Base-by-base conservation (phyloP, 306 rosid species). In the Dalbergia cultrata region DNA sequence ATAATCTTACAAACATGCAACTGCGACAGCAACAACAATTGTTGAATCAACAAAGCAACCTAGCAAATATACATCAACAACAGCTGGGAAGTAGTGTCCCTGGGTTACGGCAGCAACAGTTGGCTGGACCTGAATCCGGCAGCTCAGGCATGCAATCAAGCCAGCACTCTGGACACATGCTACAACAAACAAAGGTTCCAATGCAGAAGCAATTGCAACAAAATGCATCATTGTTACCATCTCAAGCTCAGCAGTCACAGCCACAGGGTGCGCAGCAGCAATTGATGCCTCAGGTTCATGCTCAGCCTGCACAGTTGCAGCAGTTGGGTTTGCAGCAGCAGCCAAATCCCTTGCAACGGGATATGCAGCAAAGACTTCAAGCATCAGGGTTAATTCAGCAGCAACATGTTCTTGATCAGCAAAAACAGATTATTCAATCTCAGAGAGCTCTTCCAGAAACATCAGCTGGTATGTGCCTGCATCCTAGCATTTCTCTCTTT, bases 311-410 rank as follows among this genome's bases (percentile, higher is more conserved):
- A 59, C 97, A 91, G 89, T 77, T 91, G 88, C 98, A 85, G 78
- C 92, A 88, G 64, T 63, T 88, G 80, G 87, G 91, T 82, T 61
- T 90, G 86, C 98, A 88, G 76, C 97, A 88, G 84, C 97, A 90
- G 85, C 87, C 89, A 39, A 91, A 89, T 83, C 72, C 85, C 47
- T 84, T 91, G 26, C 91, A 91, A 78, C 90, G 93, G 35, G 98
- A 94, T 68, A 80, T 92, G 89, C 95, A 87, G 61, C 97, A 89
- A 78, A 93, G 97, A 84, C 84, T 93, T 68, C 99, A 91, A 75
- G 84, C 82, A 59, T 78, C 97, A 7, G 89, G 89, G 62, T 75
- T 93, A 83, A 92, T 85, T 89, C 96, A 91, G 83, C 84, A 90
- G 52, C 94, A 83, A 79, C 91, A 85, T 72, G 89, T 84, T 65